Evolutionary conservation across 2,329 filamentous ascomycete species (phyloP), one percentile per base, ranked within the genome.

Genomic region (Talaromyces funiculosus): DNA sequence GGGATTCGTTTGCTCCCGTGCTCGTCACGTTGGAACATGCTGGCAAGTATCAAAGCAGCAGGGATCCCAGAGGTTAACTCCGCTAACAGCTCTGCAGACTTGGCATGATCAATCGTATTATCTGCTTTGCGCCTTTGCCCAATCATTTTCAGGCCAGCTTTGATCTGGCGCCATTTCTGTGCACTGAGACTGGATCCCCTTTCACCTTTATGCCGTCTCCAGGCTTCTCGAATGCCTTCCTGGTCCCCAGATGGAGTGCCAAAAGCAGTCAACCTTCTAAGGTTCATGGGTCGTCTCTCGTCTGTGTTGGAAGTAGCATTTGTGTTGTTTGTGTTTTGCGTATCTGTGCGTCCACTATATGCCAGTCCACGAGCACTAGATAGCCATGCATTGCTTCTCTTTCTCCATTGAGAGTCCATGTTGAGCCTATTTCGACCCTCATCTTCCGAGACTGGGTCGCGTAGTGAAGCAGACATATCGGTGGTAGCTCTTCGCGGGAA

Each of bases 1-100:
- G 94, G 94, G 61, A 99, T 96, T 62, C 92, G 87, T 76, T 90
- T 94, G 75, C 96, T 94, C 53, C 93, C 92, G 68, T 97, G 90
- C 75, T 99, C 94, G 68, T 99, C 94, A 61, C 94, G 85, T 76
- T 97, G 94, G 68, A 97, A 94, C 90, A 97, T 97, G 71, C 92
- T 97, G 7, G 94, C 94, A 57, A 99, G 80, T 75, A 99, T 96
- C 61, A 99, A 80, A 20, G 93, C 94, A 24, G 94, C 94, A 3
- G 94, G 94, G 1, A 92, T 91, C 58, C 92, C 94, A 45, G 94
- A 95, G 53, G 94, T 85, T 38, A 99, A 80, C 75, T 99, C 94
- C 1, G 94, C 94, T 84, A 99, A 93, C 51, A 99, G 81, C 73
- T 99, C 94, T 2, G 94, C 92, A 9, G 93, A 97, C 73, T 97